These are phyloP conservation scores for Alternaria postmessia DNA, from an alignment of 2,329 filamentous ascomycete species.

Conservation along the genomic window DNA sequence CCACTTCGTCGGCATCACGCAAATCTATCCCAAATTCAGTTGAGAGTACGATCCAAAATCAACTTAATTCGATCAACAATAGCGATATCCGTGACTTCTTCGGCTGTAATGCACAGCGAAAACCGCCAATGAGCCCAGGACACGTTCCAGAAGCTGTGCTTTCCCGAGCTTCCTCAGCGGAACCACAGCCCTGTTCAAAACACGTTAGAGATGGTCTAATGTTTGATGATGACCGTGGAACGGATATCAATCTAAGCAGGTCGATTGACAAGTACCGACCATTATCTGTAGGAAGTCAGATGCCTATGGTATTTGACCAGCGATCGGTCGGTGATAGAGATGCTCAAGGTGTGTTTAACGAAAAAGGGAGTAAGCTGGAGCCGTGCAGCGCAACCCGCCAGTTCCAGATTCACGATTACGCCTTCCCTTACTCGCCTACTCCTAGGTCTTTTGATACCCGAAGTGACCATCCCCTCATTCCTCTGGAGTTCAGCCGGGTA, in stretches of 20 bases:
- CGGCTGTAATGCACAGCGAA: background rate
- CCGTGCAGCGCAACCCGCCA: background rate
- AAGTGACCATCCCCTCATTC: background rate
- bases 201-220: background rate
- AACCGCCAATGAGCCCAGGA: background rate
- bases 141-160: background rate
- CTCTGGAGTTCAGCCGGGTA: background rate
- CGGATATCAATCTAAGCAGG: background rate
- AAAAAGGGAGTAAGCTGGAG: background rate
- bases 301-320: background rate
- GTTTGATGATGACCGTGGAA: background rate
- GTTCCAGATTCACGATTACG: background rate
- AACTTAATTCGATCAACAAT: slow-evolving; percentile 20
- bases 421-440: background rate
- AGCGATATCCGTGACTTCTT: slow-evolving; percentile 42
- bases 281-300: background rate
- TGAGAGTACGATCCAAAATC: background rate
- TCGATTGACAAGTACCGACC: slow-evolving; percentile 13
- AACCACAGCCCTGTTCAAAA: slow-evolving; percentile 1
- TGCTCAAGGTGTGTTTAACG: too few species aligned
- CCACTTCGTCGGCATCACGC: background rate
- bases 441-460: too few species aligned
- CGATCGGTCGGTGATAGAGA: background rate
- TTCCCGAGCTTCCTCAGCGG: slow-evolving; percentile 7
- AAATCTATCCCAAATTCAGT: background rate